Percentiles rank a stretch among this genome's conserved stretches.
These are phyloP conservation scores for Elongisporangium anandrum DNA, from an alignment of 352 stramenopile species.

Conservation along the genomic window DNA sequence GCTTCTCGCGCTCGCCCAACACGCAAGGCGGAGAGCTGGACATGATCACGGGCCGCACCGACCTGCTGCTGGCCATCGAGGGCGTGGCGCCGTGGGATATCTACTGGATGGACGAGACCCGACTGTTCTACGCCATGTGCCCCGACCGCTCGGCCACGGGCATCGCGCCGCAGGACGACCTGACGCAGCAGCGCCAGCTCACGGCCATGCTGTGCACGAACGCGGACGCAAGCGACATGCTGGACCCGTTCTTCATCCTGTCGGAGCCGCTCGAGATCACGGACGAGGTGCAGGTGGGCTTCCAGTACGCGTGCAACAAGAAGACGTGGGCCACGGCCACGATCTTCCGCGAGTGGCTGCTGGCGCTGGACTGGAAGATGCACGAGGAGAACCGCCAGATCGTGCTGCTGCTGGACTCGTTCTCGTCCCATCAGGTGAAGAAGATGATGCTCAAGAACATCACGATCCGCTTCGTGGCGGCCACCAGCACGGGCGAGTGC, in stretches of 20 bases:
- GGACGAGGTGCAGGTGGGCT: slow-evolving; percentile 14
- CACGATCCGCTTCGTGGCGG: slow-evolving; percentile 42
- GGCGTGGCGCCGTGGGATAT: slow-evolving; percentile 49
- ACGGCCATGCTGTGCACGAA: slow-evolving; percentile 67
- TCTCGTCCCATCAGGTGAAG: slow-evolving; percentile 50
- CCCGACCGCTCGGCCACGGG: too few species aligned
- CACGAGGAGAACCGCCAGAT: slow-evolving; percentile 66
- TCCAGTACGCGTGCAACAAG: slow-evolving; percentile 68
- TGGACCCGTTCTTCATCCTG: slow-evolving; percentile 69
- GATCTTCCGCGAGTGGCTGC: slow-evolving; percentile 75
- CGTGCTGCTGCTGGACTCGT: slow-evolving; percentile 59
- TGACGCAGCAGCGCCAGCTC: slow-evolving; percentile 20
- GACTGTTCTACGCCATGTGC: slow-evolving; percentile 41
- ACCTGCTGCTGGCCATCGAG: slow-evolving; percentile 42
- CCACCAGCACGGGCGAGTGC: slow-evolving; percentile 27
- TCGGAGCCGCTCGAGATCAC: slow-evolving; percentile 22
- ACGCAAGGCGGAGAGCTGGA: slow-evolving; percentile 9
- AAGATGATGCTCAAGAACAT: slow-evolving; percentile 64
- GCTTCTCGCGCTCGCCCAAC: slow-evolving; percentile 41
- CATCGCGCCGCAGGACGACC: slow-evolving; percentile 8
- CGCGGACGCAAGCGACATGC: slow-evolving; percentile 55
- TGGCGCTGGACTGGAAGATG: slow-evolving; percentile 76
- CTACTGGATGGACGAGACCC: slow-evolving; percentile 76
- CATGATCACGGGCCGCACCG: slow-evolving; percentile 38
- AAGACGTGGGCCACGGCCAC: slow-evolving; percentile 67